Percentiles rank a stretch among this genome's conserved stretches.
These are phyloP conservation scores for Striga hermonthica DNA, from an alignment of 305 asterid species.

Conservation along the genomic window DNA sequence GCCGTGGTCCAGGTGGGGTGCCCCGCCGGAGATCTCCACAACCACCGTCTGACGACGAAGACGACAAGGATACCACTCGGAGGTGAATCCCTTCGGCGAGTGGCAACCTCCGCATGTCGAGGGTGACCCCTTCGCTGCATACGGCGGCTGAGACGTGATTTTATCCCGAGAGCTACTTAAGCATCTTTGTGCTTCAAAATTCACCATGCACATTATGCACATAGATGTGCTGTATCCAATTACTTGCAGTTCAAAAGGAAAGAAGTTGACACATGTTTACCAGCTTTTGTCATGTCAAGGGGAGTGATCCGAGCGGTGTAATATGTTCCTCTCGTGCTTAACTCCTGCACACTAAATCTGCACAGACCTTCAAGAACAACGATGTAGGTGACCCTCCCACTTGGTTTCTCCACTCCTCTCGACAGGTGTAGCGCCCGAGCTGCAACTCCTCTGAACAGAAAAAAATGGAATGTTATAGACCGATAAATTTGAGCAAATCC, in stretches of 20 bases:
- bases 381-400: constrained; percentile 95
- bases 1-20: too few species aligned
- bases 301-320: constrained; percentile 92
- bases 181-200: constrained; percentile 23
- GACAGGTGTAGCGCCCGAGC: constrained; percentile 98
- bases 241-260: constrained; percentile 5
- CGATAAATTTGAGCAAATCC: constrained; percentile 28
- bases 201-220: constrained; percentile 3
- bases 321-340: constrained; percentile 91
- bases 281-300: constrained; percentile 81
- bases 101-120: too few species aligned
- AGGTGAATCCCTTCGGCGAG: too few species aligned
- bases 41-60: too few species aligned
- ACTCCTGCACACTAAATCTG: constrained; percentile 94
- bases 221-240: constrained; percentile 7
- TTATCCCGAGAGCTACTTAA: constrained; percentile 8
- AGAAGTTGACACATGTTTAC: constrained; percentile 40
- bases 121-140: too few species aligned
- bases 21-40: too few species aligned
- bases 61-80: too few species aligned
- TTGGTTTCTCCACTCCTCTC: constrained; percentile 98
- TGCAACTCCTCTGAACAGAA: constrained; percentile 60
- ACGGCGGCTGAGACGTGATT: too few species aligned
- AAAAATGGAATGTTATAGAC: constrained; percentile 25
- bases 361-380: constrained; percentile 97